Base-by-base conservation (phyloP, 148 eudicot species). In the Selenicereus undatus region DNA sequence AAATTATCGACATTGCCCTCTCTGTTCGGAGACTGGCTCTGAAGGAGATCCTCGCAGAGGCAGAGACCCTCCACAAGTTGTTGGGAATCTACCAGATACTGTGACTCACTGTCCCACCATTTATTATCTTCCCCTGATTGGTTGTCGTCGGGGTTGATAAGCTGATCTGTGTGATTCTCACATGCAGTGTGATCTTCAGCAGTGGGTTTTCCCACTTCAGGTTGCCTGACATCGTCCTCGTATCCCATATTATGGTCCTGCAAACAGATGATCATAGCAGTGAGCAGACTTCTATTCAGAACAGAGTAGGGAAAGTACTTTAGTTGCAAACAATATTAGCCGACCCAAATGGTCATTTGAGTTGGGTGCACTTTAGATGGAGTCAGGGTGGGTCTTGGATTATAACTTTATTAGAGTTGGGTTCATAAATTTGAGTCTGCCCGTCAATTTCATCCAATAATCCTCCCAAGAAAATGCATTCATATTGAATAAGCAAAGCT, bases 31-130 rank as follows among this genome's bases (percentile, higher is more conserved):
- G 98, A 87, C 74, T 90, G 98, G 87, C 93, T 94, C 70, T 80
- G 90, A 74, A 93, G 88, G 82, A 95, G 81, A 71, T 95, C 97
- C 29, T 89, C 99, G 76, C 93, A 90, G 45, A 92, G 74, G 56
- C 93, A 91, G 4, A 95, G 84, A 11, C 86, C 97, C 87, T 93
- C 97, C 42, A 91, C 92, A 56, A 96, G 95, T 71, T 92, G 98
- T 84, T 96, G 98, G 18, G 98, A 93, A 83, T 87, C 82, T 79
- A 95, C 76, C 21, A 93, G 78, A 85, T 83, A 81, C 71, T 90
- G 98, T 24, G 93, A 91, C 77, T 89, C 91, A 62, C 89, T 81
- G 45, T 92, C 94, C 93, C 93, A 93, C 89, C 94, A 88, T 43
- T 89, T 89, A 43, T 73, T 56, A 54, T 88, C 96, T 80, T 88